Evolutionary conservation across 306 rosid species (phyloP), one percentile per base, ranked within the genome.

Genomic region (Benincasa hispida): DNA sequence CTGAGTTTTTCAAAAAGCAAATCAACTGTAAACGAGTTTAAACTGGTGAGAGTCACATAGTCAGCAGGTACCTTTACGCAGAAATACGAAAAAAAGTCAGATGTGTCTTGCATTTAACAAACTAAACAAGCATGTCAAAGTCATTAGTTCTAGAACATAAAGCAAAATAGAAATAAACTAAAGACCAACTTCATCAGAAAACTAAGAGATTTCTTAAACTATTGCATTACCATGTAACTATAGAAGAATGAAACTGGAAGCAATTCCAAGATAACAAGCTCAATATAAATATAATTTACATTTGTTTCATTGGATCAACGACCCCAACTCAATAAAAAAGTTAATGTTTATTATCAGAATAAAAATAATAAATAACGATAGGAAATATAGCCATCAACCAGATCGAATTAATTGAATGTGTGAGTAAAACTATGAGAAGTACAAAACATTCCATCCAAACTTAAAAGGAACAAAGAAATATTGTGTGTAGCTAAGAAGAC

Each of bases 1-100:
- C 51, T 81, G 70, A 80, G 58, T 53, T 70, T 78, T 34, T 74
- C 14, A 28, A 67, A 34, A 78, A 81, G 60, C 18, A 79, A 37
- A 65, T 75, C 76, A 76, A 59, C 28, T 69, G 83, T 76, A 57
- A 83, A 45, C 54, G 69, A 58, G 55, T 24, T 77, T 51, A 55
- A 18, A 51, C 27, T 61, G 63, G 28, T 27, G 35, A 47, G 19
- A n/a, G 73, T 55, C 50, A 22, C 28, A 58, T 47, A 48, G 35
- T 8, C 45, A 54, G 74, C 27, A 54, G 61, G 54, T 72, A 56
- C 63, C 62, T 69, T 76, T 53, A 51, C 15, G 80, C 75, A 51
- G 42, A 5, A 6, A 50, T 15, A 45, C 5, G 6, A 45, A 63
- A 65, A n/a, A 77, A n/a, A 61, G 19, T 77, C 25, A 77, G 61